Base-by-base conservation (phyloP, 345 rosid species). In the Carallia pectinifolia region DNA sequence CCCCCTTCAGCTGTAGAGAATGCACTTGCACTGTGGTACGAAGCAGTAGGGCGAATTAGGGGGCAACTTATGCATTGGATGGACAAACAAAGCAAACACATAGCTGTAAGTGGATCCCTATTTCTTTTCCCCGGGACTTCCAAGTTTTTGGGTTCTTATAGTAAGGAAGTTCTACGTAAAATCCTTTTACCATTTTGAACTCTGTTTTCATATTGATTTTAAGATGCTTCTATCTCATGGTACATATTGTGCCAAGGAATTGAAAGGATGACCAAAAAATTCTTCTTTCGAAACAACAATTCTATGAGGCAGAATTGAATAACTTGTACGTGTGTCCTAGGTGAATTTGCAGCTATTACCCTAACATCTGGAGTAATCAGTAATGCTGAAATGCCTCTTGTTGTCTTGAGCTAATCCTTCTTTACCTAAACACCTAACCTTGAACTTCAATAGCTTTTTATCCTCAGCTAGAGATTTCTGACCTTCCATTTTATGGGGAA, bases 51-150 rank as follows among this genome's bases (percentile, higher is more conserved):
- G 66, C 90, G 92, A 72, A 90, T 95, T 73, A 89, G 97, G 77
- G 82, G 69, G 70, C 89, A 85, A 69, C 97, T 92, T 71, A 79
- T 90, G 65, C 87, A 87, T 74, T 95, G 99, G 99, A 88, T 95
- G 97, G 99, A 95, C 71, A 95, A 90, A 81, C 99, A 95, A 82
- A 95, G 96, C 85, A 95, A 95, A 80, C 97, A 95, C 84, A 81
- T 95, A 58, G 85, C 97, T 66, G 97, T 92, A 77, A 85, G 97
- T 80, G 74, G 72, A 70, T 70, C 58, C 55, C 44, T 58, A 36
- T 70, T 16, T 33, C 44, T 48, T 29, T 64, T 59, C 54, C 55
- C 52, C 54, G 23, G 34, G 61, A 64, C 56, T 52, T 50, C 12
- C 61, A 30, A 50, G 39, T 63, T 50, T 72, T 13, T 66, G 17